Conservation (phyloP, 495 filamentous ascomycete species). For the Umbilicaria muhlenbergii region DNA sequence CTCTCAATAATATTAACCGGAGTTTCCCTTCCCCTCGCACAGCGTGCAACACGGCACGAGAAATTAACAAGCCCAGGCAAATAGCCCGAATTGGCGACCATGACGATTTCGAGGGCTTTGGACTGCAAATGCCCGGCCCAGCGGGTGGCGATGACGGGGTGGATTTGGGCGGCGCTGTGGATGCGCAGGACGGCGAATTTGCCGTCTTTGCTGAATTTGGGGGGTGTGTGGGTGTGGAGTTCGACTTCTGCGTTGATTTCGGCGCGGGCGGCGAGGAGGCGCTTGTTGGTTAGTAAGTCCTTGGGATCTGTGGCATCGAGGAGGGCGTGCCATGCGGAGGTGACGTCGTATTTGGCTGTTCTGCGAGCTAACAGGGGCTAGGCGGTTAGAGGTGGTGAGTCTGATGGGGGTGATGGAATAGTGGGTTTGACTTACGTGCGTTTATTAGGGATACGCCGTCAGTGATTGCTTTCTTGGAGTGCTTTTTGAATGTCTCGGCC, state of each 20-base stretch:
- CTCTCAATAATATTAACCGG: slow-evolving; percentile 39
- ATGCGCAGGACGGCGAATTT: slow-evolving; percentile 42
- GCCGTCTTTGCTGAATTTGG: slow-evolving; percentile 38
- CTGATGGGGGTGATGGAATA: background rate
- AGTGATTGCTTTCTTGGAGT: slow-evolving; percentile 40
- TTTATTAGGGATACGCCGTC: slow-evolving; percentile 40
- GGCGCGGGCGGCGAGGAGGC: slow-evolving; percentile 26
- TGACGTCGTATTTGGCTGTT: slow-evolving; percentile 35
- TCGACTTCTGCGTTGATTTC: slow-evolving; percentile 40
- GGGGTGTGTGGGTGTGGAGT: slow-evolving; percentile 34
- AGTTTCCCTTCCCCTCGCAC: slow-evolving; percentile 25
- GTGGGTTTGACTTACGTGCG: slow-evolving; percentile 20
- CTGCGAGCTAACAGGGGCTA: slow-evolving; percentile 20
- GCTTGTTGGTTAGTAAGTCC: slow-evolving; percentile 27
- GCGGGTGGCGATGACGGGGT: slow-evolving; percentile 41
- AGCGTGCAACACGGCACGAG: slow-evolving; percentile 37
- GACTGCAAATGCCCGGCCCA: slow-evolving; percentile 38
- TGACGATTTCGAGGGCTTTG: slow-evolving; percentile 34
- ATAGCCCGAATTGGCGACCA: slow-evolving; percentile 45
- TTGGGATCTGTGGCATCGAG: slow-evolving; percentile 21
- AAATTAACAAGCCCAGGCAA: slow-evolving; percentile 39
- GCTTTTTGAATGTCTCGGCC: slow-evolving; percentile 33
- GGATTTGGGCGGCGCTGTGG: slow-evolving; percentile 34
- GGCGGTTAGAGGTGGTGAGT: background rate
- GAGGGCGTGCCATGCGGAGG: slow-evolving; percentile 38